Evolutionary conservation across 352 stramenopile species (phyloP).

Genomic region (Globisporangium uncinulatum): DNA sequence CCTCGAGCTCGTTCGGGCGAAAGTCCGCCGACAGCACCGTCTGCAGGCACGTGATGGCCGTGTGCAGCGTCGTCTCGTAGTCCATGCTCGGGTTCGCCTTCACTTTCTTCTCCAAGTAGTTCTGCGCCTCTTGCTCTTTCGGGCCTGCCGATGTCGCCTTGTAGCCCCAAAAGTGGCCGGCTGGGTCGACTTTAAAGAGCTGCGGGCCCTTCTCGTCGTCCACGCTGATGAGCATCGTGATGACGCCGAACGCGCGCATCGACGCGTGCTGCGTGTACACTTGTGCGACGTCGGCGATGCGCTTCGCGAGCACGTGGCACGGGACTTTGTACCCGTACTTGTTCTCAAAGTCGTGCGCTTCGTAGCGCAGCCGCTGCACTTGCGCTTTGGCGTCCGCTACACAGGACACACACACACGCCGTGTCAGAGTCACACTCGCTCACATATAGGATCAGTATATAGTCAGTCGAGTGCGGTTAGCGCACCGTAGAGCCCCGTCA

Average conservation of each 20-base stretch:
- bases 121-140: slow-evolving; percentile 98
- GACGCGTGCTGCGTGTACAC: slow-evolving; percentile 93
- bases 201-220: slow-evolving; percentile 98
- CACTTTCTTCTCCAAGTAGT: slow-evolving; percentile 99
- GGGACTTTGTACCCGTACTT: slow-evolving; percentile 96
- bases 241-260: slow-evolving; percentile 94
- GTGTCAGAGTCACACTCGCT: not conserved
- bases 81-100: slow-evolving; percentile 89
- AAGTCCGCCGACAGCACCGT: slow-evolving; percentile 97
- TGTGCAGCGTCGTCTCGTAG: slow-evolving; percentile 92
- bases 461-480: not conserved
- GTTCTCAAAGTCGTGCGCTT: slow-evolving; percentile 97
- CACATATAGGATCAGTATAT: too few relatives aligned
- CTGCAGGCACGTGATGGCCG: slow-evolving; percentile 97
- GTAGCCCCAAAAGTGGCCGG: slow-evolving; percentile 96
- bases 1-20: slow-evolving; percentile 94
- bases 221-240: slow-evolving; percentile 95
- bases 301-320: slow-evolving; percentile 92
- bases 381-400: slow-evolving; percentile 89
- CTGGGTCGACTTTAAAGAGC: slow-evolving; percentile 98
- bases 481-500: slow-evolving; percentile 90
- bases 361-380: slow-evolving; percentile 94
- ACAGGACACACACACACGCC: not conserved
- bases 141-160: slow-evolving; percentile 91
- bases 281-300: slow-evolving; percentile 97